Base-by-base conservation (phyloP, 306 rosid species). In the Aeschynomene evenia region DNA sequence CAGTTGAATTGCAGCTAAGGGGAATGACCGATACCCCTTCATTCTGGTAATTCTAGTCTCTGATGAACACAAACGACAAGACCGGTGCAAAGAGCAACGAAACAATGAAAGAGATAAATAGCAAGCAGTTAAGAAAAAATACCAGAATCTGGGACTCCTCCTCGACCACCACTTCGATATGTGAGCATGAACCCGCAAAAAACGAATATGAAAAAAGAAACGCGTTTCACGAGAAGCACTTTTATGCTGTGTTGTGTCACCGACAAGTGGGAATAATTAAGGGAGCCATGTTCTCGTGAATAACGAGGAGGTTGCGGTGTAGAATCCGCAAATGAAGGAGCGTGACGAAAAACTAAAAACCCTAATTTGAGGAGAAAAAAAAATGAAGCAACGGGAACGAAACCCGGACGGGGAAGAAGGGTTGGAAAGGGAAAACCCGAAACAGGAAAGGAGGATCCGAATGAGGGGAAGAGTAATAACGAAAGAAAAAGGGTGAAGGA, bases 101-200 rank as follows among this genome's bases (percentile, higher is more conserved):
- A 37, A 77, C 21, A n/a, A 20, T 45, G 12, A 5, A 28, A 70
- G 46, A 21, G 11, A 2, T 0, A 16, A 51, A 63, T 0, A 21
- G 40, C 45, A 15, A 60, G 43, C 40, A 48, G 62, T 64, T 62
- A 12, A 54, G 42, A 75, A 52, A 49, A 21, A 18, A 66, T 33
- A 43, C 76, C 7, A 66, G 66, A 63, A 55, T 21, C 7, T 28
- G 29, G 42, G 68, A 66, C 11, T 37, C 53, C 46, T 37, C 46
- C 11, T 37, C 53, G 37, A 28, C 46, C 13, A 7, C 45, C 13
- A 63, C 64, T 53, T 59, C 12, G 58, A 60, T 29, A 50, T 50
- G n/a, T 6, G 42, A 40, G 68, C 75, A 76, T 65, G 51, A 76
- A 75, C 57, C 57, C 43, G 21, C 53, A 58, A 46, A 50, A 58